A percentile compares a stretch with the other conserved stretches of the same genome.
Evolutionary conservation across 345 rosid genomes (phyloP).

Genomic region (Aegle marmelos): DNA sequence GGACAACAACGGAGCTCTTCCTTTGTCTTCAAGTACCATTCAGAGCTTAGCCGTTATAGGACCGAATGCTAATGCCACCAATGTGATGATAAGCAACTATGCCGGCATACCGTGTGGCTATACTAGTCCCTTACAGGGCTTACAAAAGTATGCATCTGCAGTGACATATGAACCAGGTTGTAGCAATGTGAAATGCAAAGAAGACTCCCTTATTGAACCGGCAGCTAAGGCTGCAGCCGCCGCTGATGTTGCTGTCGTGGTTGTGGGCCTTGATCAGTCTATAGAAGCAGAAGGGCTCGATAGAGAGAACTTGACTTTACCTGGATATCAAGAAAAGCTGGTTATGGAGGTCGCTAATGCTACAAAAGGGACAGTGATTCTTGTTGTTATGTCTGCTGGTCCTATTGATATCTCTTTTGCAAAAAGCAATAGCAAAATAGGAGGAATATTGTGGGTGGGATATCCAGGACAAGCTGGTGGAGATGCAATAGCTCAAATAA

Average conservation of each 20-base stretch:
- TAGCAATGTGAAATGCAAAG: slow-evolving; percentile 25
- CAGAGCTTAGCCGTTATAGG: slow-evolving; percentile 37
- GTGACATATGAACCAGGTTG: slow-evolving; percentile 34
- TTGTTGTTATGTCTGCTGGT: slow-evolving; percentile 46
- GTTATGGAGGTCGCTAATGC: slow-evolving; percentile 32
- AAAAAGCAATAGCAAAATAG: slow-evolving; percentile 20
- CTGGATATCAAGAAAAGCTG: slow-evolving; percentile 43
- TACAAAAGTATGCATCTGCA: slow-evolving; percentile 27
- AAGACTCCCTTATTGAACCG: slow-evolving; percentile 7
- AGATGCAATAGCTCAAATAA: slow-evolving; percentile 44
- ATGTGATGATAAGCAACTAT: slow-evolving; percentile 45
- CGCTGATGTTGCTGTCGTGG: slow-evolving; percentile 33
- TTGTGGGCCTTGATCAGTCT: slow-evolving; percentile 43
- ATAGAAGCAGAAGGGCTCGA: slow-evolving; percentile 45
- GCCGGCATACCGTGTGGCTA: slow-evolving; percentile 46
- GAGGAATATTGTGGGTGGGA: slow-evolving; percentile 51
- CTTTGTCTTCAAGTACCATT: slow-evolving; percentile 27
- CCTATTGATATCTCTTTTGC: slow-evolving; percentile 48
- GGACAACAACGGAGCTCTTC: slow-evolving; percentile 41
- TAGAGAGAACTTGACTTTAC: slow-evolving; percentile 40
- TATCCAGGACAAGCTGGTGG: slow-evolving; percentile 63
- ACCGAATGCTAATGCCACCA: slow-evolving; percentile 46
- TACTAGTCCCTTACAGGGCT: slow-evolving; percentile 49
- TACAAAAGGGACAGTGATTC: slow-evolving; percentile 30
- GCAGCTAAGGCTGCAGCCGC: slow-evolving; percentile 27